A percentile compares a stretch with the other conserved stretches of the same genome.
phyloP scores from a whole-genome alignment of 148 eudicot species.

The Spergularia bocconei region DNA sequence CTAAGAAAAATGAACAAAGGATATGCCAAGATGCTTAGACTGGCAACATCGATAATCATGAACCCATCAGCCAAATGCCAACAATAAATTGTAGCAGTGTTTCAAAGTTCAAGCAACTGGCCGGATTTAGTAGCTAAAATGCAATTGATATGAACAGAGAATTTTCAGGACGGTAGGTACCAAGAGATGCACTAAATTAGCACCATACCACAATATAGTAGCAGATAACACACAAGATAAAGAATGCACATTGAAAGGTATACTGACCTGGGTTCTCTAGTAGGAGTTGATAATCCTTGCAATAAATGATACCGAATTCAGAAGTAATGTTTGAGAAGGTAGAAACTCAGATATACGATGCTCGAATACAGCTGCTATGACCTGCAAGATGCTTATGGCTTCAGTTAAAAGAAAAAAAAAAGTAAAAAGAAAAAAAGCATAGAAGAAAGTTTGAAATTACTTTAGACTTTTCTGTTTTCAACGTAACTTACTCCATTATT shows the following conservation, averaged over 20 bases:
- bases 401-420: constrained; percentile 16
- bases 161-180: too few species aligned
- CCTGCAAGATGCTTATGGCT: constrained; percentile 36
- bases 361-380: constrained; percentile 91
- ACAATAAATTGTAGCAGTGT: background rate
- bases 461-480: too few species aligned
- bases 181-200: background rate
- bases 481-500: too few species aligned
- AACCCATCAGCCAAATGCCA: background rate
- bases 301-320: constrained; percentile 72
- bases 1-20: background rate
- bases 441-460: too few species aligned
- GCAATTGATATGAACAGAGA: background rate
- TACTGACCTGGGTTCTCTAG: constrained; percentile 94
- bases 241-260: background rate
- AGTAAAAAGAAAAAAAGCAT: too few species aligned
- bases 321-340: constrained; percentile 66
- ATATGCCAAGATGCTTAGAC: background rate
- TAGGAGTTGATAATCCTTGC: constrained; percentile 77
- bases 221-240: background rate
- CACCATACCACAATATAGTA: too few species aligned
- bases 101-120: background rate
- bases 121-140: background rate
- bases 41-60: background rate
- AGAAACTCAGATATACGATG: constrained; percentile 82